Base-by-base conservation (phyloP, 2,329 filamentous ascomycete species). In the Venturia effusa region DNA sequence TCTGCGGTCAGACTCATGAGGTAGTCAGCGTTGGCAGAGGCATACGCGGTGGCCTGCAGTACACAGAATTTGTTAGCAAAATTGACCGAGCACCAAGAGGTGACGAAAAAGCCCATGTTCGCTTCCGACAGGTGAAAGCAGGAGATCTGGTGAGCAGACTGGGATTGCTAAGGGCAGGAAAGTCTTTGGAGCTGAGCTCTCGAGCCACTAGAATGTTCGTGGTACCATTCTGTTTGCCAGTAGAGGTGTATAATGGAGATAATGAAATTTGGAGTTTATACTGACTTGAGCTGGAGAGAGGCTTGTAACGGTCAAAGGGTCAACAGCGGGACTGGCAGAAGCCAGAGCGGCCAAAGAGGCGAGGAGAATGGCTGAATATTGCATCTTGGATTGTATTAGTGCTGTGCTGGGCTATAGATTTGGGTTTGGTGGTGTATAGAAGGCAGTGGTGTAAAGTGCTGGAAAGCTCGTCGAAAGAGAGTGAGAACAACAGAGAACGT, bases 251-350 rank as follows among this genome's bases (percentile, higher is more conserved):
- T 5, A 32, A 34, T 10, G 5, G 30, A n/a, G 30, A 34, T n/a
- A 57, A 15, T 15, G 45, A 51, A 51, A 24, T 27, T 13, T 51
- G 22, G 45, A 24, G 45, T 11, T 40, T n/a, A 40, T 41, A 60
- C 59, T 54, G 2, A 63, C 62, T 41, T 64, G 62, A 43, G 54
- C 62, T 22, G 62, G 43, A 24, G 45, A 62, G 15, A 64, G 54
- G n/a, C 32, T 57, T 39, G 62, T 64, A 19, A 64, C 62, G 54
- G 62, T 64, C 22, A 64, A 19, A 24, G 62, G 62, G 54, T 64
- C 57, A 22, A 64, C 34, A 17, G 32, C 27, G 24, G 61, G 41
- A 15, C n/a, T 51, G 41, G 57, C 57, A 51, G 57, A 41, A 51
- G 40, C 57, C 40, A 61, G 19, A 34, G 39, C 54, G 34, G 62